These are phyloP conservation scores for Litsea cubeba DNA, from an alignment of 164 flowering plant genomes.

Conservation along the genomic window DNA sequence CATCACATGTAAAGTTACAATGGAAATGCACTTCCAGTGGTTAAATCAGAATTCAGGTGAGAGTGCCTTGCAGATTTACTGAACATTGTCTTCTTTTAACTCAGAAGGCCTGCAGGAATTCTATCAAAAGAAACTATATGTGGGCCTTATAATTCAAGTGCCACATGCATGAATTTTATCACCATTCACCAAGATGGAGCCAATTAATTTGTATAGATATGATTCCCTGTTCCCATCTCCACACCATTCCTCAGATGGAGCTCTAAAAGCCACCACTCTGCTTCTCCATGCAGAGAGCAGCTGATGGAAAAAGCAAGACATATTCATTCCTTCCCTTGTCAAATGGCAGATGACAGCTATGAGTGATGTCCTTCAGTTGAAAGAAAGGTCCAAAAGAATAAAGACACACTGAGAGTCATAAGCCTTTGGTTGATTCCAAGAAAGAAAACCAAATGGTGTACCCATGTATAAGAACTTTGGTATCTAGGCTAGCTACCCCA, in stretches of 20 bases:
- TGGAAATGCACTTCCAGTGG: background rate
- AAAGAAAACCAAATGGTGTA: background rate
- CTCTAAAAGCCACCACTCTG: too few relatives aligned
- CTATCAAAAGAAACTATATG: background rate
- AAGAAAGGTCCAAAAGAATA: background rate
- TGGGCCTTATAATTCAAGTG: background rate
- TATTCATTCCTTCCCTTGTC: conserved; percentile 3
- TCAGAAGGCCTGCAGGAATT: background rate
- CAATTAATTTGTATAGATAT: too few relatives aligned
- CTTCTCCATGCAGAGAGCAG: background rate
- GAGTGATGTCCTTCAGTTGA: conserved; percentile 4
- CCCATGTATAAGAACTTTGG: background rate
- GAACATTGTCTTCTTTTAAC: background rate
- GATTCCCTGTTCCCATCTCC: background rate
- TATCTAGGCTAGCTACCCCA: background rate
- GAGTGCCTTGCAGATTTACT: background rate
- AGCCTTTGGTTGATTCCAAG: background rate
- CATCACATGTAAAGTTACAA: too few relatives aligned
- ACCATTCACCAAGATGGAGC: background rate
- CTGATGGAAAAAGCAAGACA: background rate
- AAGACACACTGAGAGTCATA: background rate
- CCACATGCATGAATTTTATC: background rate
- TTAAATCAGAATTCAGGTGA: background rate
- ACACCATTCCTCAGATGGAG: background rate
- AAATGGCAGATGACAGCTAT: conserved; percentile 9